Conservation (phyloP, 2,329 filamentous ascomycete genomes). For the Xylaria sp. region DNA sequence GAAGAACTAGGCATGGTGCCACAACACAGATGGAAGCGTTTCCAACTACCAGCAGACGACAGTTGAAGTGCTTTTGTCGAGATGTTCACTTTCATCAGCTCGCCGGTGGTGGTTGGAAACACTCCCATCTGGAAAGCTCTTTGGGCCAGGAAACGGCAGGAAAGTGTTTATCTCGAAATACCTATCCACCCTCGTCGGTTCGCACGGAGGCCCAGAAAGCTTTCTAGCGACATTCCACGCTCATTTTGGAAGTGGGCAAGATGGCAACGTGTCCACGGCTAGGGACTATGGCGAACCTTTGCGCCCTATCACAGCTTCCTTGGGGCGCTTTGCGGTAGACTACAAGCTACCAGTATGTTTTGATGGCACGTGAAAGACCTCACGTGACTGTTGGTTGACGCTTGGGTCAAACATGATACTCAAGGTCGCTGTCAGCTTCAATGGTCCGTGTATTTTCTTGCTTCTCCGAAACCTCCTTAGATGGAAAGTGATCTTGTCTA, state of each 20-base stretch:
- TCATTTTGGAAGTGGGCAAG: neutral
- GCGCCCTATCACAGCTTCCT: conserved; percentile 1
- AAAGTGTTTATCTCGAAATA: too few species aligned
- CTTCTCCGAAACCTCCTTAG: neutral
- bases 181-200: too few species aligned
- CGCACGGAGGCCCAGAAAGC: neutral
- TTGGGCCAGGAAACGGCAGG: too few species aligned
- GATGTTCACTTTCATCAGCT: too few species aligned
- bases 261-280: neutral
- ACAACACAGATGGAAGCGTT: too few species aligned
- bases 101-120: too few species aligned
- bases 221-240: neutral
- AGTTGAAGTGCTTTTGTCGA: too few species aligned
- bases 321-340: neutral
- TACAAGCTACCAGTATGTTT: conserved; percentile 1
- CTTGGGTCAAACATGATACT: neutral
- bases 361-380: neutral
- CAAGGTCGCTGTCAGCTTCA: neutral
- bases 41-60: too few species aligned
- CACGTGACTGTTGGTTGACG: neutral
- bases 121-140: too few species aligned
- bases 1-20: too few species aligned
- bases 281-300: neutral
- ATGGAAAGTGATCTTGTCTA: neutral
- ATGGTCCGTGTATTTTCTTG: neutral